phyloP scores from a whole-genome alignment of 1,139 yeast genomes.

The Saccharomyces hybrid region DNA sequence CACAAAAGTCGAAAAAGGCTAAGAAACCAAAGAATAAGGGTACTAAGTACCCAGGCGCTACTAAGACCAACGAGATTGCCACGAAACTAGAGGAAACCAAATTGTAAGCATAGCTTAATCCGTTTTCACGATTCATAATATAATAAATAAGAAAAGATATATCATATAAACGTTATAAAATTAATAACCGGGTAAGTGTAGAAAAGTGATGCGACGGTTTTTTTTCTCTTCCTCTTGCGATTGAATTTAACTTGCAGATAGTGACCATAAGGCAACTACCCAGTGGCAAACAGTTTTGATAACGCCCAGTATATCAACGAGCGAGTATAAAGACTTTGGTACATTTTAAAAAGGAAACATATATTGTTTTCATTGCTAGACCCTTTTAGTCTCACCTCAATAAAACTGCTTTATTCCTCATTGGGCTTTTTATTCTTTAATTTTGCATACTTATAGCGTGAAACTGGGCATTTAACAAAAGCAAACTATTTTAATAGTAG shows the following conservation, averaged over 20 bases:
- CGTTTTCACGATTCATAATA: neutral
- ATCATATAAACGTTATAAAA: neutral
- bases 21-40: conserved; percentile 82
- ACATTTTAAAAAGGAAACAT: neutral
- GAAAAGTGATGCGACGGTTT: neutral
- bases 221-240: neutral
- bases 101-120: conserved; percentile 3
- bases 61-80: conserved; percentile 22
- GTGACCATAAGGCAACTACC: neutral
- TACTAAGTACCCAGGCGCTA: conserved; percentile 66
- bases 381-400: neutral
- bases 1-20: conserved; percentile 56
- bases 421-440: neutral
- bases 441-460: neutral
- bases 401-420: neutral
- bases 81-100: conserved; percentile 32
- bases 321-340: neutral
- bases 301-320: neutral
- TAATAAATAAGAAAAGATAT: neutral
- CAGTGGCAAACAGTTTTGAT: neutral
- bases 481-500: conserved; percentile 10
- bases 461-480: conserved; percentile 6
- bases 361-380: neutral
- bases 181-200: neutral
- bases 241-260: neutral